These are phyloP conservation scores for Mallotus repandus DNA, from an alignment of 441 rosid species.

Conservation along the genomic window DNA sequence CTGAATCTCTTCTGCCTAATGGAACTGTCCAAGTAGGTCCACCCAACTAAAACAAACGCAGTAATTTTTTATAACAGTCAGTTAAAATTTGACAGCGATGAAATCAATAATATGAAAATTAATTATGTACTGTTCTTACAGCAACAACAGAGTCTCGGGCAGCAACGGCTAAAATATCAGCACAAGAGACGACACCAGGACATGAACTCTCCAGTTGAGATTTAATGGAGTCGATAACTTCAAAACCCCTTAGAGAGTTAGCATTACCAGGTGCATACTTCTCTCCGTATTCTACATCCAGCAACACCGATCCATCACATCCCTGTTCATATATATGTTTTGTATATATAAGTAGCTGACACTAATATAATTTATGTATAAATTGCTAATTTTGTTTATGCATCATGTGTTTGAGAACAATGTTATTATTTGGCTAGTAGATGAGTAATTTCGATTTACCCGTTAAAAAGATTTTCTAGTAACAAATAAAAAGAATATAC, in stretches of 20 bases:
- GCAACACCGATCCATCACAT: conserved; percentile 31
- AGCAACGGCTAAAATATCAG: conserved; percentile 52
- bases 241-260: conserved; percentile 50
- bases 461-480: too few relatives aligned
- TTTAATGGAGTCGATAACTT: conserved; percentile 52
- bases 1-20: conserved; percentile 64
- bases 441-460: too few relatives aligned
- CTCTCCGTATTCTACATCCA: conserved; percentile 51
- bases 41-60: conserved; percentile 41
- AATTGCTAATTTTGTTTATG: conserved; percentile 11
- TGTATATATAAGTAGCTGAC: too few relatives aligned
- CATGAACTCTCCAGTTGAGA: conserved; percentile 43
- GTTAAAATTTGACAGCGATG: too few relatives aligned
- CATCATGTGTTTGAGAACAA: conserved; percentile 15
- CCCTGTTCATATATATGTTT: too few relatives aligned
- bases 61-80: too few relatives aligned
- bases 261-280: conserved; percentile 40
- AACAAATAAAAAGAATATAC: too few relatives aligned
- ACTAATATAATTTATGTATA: conserved; percentile 11
- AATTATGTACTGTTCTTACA: conserved; percentile 37
- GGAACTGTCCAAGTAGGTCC: conserved; percentile 60
- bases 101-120: neutral
- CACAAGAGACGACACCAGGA: conserved; percentile 61
- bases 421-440: too few relatives aligned
- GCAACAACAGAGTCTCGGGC: conserved; percentile 56